phyloP scores from a whole-genome alignment of 805 yeast genomes.

The Lachancea sp. region DNA sequence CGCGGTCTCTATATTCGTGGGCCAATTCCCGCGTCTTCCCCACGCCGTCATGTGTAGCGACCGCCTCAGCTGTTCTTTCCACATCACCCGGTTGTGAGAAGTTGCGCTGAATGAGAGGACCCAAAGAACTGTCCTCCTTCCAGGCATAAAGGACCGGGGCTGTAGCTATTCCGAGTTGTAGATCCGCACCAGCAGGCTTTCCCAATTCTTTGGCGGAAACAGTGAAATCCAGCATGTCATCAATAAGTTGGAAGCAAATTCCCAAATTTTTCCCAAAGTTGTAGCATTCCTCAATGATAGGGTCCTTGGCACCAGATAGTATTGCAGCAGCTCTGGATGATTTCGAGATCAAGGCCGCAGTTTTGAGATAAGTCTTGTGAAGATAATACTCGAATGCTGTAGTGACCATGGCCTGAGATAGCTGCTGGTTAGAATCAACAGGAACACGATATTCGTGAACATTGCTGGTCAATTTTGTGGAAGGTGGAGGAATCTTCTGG shows the following conservation, averaged over 20 bases:
- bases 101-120: conserved; percentile 76
- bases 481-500: conserved; percentile 43
- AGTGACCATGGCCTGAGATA: conserved; percentile 47
- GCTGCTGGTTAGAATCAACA: conserved; percentile 1
- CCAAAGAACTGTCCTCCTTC: conserved; percentile 80
- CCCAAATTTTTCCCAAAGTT: conserved; percentile 91
- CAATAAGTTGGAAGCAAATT: conserved; percentile 91
- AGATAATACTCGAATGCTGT: conserved; percentile 94
- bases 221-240: conserved; percentile 92
- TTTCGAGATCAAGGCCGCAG: conserved; percentile 91
- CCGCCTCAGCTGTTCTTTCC: conserved; percentile 71
- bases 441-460: conserved; percentile 52
- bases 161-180: conserved; percentile 89
- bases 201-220: conserved; percentile 81
- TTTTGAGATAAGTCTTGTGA: conserved; percentile 91
- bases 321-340: conserved; percentile 91
- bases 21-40: conserved; percentile 73
- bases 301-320: conserved; percentile 72
- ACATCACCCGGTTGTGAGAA: conserved; percentile 79
- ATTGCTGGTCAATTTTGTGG: conserved; percentile 56
- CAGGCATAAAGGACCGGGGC: conserved; percentile 96
- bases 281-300: conserved; percentile 77
- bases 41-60: conserved; percentile 65
- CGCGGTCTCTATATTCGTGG: conserved; percentile 65
- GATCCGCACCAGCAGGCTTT: conserved; percentile 93